Evolutionary conservation across 2,329 filamentous ascomycete species (phyloP), one percentile per base, ranked within the genome.

Genomic region (Aureobasidium sp.): DNA sequence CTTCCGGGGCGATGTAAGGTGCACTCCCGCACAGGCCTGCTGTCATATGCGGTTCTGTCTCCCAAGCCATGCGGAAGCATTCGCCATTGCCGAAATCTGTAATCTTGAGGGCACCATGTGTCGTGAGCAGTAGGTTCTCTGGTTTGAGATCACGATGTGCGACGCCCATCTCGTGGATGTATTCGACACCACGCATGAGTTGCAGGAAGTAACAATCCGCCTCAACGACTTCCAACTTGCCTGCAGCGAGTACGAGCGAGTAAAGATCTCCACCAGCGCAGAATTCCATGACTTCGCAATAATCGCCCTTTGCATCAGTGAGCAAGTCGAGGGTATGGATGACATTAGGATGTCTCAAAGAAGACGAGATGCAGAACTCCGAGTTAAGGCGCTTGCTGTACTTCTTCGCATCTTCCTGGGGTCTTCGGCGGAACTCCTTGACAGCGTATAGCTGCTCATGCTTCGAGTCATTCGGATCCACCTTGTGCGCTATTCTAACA

Each of bases 61-160:
- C 94, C 94, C 94, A 99, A 2, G 94, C 94, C 93, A 97, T 97
- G 62, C 94, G 88, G 83, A 99, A 99, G 76, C 94, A 99, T 76
- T 99, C 94, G 70, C 94, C 94, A 70, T 99, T 99, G 65, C 94
- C 94, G 69, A 99, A 99, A 74, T 99, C 94, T 32, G 94, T 97
- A 67, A 99, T 99, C 72, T 99, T 99, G 68, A 99, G 84, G 15
- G 87, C 90, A 63, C 94, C 94, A 67, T 92, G 90, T 0, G 90
- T 94, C 4, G 94, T 99, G 62, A 99, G 82, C 0, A 99, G 85
- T 13, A 99, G 82, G 69, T 99, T 99, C 75, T 99, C 94, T 0
- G 94, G 94, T 76, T 99, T 99, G 50, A 99, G 79, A 71, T 99
- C 94, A 65, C 94, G 89, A 74, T 99, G 94, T 13, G 94, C 93